Evolutionary conservation across 1,139 yeast genomes (phyloP).

Genomic region (Meyerozyma elateridarum): DNA sequence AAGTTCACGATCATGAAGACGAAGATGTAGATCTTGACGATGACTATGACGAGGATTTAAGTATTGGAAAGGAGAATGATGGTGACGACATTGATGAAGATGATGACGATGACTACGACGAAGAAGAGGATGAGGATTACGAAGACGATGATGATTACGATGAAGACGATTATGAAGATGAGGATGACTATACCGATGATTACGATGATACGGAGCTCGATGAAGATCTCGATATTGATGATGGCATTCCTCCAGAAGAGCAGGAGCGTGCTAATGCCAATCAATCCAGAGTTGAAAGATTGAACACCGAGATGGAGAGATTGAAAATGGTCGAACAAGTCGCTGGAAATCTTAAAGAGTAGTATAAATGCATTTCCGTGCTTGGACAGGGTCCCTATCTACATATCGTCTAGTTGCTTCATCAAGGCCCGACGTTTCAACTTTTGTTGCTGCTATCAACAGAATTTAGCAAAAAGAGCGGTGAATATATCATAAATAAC

Average conservation of each 20-base stretch:
- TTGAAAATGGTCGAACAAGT: conserved; percentile 6
- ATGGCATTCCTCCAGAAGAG: conserved; percentile 9
- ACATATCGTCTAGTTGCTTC: too few relatives aligned
- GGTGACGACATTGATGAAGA: conserved; percentile 23
- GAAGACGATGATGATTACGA: conserved; percentile 20
- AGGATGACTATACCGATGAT: conserved; percentile 23
- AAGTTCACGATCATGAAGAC: conserved; percentile 2
- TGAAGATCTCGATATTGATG: conserved; percentile 13
- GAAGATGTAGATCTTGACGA: conserved; percentile 24
- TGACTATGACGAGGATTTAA: conserved; percentile 25
- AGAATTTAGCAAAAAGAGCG: too few relatives aligned
- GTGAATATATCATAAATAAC: too few relatives aligned
- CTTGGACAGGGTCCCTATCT: too few relatives aligned
- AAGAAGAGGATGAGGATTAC: conserved; percentile 22
- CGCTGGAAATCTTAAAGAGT: conserved; percentile 6
- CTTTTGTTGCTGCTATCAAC: too few relatives aligned
- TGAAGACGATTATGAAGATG: conserved; percentile 22
- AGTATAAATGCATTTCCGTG: conserved; percentile 10
- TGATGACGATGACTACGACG: conserved; percentile 22
- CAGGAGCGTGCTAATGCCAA: conserved; percentile 10
- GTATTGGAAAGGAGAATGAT: conserved; percentile 27
- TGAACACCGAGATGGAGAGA: conserved; percentile 7
- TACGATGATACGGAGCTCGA: conserved; percentile 15
- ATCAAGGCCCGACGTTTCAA: too few relatives aligned
- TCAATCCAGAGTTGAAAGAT: conserved; percentile 8